A percentile compares a stretch with the other conserved stretches of the same genome.
Evolutionary conservation across 495 filamentous ascomycete genomes (phyloP).

Genomic region (Entonaema liquescens): DNA sequence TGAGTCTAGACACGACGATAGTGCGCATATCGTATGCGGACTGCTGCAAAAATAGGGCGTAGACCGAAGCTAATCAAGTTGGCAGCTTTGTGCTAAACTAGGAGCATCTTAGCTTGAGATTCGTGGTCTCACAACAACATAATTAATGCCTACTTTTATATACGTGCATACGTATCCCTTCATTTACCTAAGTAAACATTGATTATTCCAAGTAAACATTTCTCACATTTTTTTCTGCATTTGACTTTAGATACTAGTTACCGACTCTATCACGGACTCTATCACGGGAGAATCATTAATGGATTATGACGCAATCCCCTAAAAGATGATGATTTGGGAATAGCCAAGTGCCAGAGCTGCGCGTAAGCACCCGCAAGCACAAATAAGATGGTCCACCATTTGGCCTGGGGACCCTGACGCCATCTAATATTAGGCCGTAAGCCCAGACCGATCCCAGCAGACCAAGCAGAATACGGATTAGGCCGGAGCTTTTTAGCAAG

Average conservation of each 20-base stretch:
- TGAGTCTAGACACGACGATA: constrained; percentile 22
- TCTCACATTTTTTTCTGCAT: background rate
- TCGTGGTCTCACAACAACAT: background rate
- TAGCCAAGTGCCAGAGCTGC: constrained; percentile 13
- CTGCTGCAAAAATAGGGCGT: constrained; percentile 34
- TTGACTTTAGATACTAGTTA: background rate
- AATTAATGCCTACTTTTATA: background rate
- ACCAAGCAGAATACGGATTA: background rate
- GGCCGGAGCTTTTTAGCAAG: background rate
- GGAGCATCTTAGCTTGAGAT: constrained; percentile 27
- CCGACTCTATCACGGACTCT: background rate
- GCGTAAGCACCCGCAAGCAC: constrained; percentile 31
- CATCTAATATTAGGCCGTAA: constrained; percentile 22
- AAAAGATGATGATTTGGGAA: constrained; percentile 14
- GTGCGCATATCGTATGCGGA: constrained; percentile 20
- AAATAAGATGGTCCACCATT: constrained; percentile 32
- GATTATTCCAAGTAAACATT: background rate
- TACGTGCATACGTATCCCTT: background rate
- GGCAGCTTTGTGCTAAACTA: constrained; percentile 26
- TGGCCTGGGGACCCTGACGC: constrained; percentile 33
- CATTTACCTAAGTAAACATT: background rate
- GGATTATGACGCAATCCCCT: constrained; percentile 35
- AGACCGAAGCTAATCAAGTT: constrained; percentile 34
- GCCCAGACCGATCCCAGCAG: constrained; percentile 15
- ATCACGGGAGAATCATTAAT: constrained; percentile 3